Percentiles rank a stretch among this genome's conserved stretches.
Conservation (phyloP, 352 stramenopile species). For the Phytophthora fragariae region DNA sequence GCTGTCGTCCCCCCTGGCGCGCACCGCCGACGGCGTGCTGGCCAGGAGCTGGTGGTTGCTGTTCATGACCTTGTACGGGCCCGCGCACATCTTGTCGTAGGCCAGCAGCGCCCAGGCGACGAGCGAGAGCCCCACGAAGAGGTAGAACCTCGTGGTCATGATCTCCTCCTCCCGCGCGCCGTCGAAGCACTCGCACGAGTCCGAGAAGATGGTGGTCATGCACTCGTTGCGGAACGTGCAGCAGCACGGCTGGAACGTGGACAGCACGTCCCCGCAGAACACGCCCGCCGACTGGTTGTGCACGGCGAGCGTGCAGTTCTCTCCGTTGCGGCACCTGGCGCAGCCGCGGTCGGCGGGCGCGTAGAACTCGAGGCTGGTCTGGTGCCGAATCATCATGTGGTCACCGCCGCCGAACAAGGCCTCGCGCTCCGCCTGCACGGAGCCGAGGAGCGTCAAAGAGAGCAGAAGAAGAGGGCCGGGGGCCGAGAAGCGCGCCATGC, state of each 20-base stretch:
- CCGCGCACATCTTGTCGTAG: conserved; percentile 81
- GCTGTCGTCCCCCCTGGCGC: conserved; percentile 30
- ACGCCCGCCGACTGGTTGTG: conserved; percentile 59
- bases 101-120: conserved; percentile 67
- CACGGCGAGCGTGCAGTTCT: conserved; percentile 74
- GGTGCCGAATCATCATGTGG: conserved; percentile 29
- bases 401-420: conserved; percentile 24
- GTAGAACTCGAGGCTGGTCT: conserved; percentile 44
- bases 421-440: conserved; percentile 16
- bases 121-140: conserved; percentile 71
- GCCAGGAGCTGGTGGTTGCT: conserved; percentile 68
- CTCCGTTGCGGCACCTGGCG: conserved; percentile 57
- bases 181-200: conserved; percentile 76
- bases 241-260: conserved; percentile 77
- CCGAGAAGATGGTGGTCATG: conserved; percentile 78
- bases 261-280: conserved; percentile 74
- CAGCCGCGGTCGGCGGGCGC: conserved; percentile 55
- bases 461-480: conserved; percentile 11
- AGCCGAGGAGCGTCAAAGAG: background rate
- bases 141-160: conserved; percentile 73
- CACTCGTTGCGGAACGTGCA: conserved; percentile 80
- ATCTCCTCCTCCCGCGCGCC: conserved; percentile 64
- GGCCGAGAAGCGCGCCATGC: conserved; percentile 7
- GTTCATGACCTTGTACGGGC: conserved; percentile 84
- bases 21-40: conserved; percentile 54